Conservation (phyloP, 169 alveolate genomes). For the Condylostoma magnum region DNA sequence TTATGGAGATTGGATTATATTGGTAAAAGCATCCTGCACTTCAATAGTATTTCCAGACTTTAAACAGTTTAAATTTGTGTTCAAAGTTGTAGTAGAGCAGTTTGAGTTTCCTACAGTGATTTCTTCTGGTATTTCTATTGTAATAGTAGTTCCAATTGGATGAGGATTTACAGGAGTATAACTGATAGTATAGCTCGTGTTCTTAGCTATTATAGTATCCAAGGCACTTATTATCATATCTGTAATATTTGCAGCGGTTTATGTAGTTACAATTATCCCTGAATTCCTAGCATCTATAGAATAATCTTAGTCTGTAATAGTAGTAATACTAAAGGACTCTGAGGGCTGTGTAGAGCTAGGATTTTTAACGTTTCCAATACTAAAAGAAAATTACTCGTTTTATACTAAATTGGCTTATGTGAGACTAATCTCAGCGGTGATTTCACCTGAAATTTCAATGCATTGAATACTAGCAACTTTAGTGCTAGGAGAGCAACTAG, state of each 20-base stretch:
- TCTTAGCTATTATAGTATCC: not conserved
- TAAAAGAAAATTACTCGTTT: not conserved
- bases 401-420: not conserved
- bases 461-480: not conserved
- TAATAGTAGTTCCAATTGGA: constrained; percentile 21
- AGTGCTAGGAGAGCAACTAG: not conserved
- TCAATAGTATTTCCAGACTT: not conserved
- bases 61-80: not conserved
- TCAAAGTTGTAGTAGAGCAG: not conserved
- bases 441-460: not conserved
- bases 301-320: not conserved
- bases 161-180: constrained; percentile 17
- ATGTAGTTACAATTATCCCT: not conserved
- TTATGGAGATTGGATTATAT: not conserved
- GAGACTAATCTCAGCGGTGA: not conserved
- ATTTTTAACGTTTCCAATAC: constrained; percentile 1
- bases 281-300: constrained; percentile 1
- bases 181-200: constrained; percentile 11
- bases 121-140: constrained; percentile 16
- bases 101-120: not conserved
- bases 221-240: not conserved
- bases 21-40: not conserved
- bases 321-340: not conserved
- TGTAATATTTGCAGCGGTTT: not conserved
- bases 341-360: not conserved